These are phyloP conservation scores for Exophiala xenobiotica DNA, from an alignment of 2,329 filamentous ascomycete species.

Conservation along the genomic window DNA sequence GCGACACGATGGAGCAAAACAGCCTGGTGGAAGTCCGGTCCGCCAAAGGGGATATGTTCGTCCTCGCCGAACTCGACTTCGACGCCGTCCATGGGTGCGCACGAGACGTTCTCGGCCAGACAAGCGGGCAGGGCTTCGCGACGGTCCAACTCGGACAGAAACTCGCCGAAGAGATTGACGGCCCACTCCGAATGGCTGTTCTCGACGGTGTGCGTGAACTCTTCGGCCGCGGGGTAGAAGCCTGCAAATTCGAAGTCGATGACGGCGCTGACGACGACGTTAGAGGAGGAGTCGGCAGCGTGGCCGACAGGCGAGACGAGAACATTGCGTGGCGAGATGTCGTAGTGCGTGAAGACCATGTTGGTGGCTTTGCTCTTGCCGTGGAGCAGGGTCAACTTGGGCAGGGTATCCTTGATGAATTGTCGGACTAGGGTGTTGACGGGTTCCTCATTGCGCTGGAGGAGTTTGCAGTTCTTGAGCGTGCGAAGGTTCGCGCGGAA, in stretches of 20 bases:
- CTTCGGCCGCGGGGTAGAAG: constrained; percentile 34
- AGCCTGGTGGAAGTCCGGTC: constrained; percentile 17
- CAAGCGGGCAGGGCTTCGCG: constrained; percentile 15
- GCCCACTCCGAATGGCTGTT: constrained; percentile 25
- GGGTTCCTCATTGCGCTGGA: constrained; percentile 16
- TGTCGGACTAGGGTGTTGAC: constrained; percentile 12
- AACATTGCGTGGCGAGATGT: constrained; percentile 33
- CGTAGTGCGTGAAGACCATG: constrained; percentile 32
- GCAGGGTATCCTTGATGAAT: constrained; percentile 19
- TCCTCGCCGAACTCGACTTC: constrained; percentile 5
- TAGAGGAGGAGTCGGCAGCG: neutral
- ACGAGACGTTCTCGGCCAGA: constrained; percentile 2
- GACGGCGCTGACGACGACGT: constrained; percentile 29
- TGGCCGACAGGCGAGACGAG: constrained; percentile 28
- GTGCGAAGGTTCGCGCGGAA: constrained; percentile 9
- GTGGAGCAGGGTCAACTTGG: constrained; percentile 18
- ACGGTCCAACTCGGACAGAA: constrained; percentile 16
- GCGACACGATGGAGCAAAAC: constrained; percentile 18
- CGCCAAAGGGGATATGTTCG: constrained; percentile 16
- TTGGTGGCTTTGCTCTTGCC: neutral
- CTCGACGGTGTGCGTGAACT: constrained; percentile 29
- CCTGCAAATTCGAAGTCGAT: constrained; percentile 37
- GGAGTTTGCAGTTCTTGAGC: constrained; percentile 14
- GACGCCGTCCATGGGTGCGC: constrained; percentile 1
- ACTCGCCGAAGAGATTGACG: constrained; percentile 10